Conservation (phyloP, 495 filamentous ascomycete genomes). For the Geopyxis carbonaria region DNA sequence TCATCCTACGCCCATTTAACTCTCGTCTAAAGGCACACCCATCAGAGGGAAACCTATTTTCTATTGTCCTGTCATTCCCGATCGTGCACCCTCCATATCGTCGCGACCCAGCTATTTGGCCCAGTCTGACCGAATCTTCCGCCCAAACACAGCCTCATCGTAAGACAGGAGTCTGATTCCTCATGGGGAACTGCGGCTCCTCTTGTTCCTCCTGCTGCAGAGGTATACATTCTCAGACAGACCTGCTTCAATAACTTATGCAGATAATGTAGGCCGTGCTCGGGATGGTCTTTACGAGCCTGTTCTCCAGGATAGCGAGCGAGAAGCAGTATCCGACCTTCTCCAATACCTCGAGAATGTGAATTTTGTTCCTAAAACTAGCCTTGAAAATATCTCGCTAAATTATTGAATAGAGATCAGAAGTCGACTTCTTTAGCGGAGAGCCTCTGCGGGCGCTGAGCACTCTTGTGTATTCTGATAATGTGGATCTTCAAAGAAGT, state of each 20-base stretch:
- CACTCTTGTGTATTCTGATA: constrained; percentile 94
- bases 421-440: constrained; percentile 95
- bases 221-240: constrained; percentile 25
- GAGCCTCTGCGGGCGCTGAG: constrained; percentile 88
- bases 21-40: too few relatives aligned
- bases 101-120: too few relatives aligned
- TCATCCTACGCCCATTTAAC: too few relatives aligned
- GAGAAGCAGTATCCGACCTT: constrained; percentile 91
- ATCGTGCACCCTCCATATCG: too few relatives aligned
- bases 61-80: too few relatives aligned
- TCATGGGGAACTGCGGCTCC: constrained; percentile 32
- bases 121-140: too few relatives aligned
- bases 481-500: constrained; percentile 94
- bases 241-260: constrained; percentile 15
- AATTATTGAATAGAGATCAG: constrained; percentile 47
- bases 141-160: too few relatives aligned
- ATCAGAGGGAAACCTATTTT: too few relatives aligned
- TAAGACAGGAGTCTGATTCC: too few relatives aligned
- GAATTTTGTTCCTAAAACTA: too few relatives aligned
- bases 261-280: constrained; percentile 46
- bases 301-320: constrained; percentile 85
- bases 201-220: constrained; percentile 36
- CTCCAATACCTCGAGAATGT: constrained; percentile 94
- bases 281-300: constrained; percentile 92
- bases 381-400: too few relatives aligned